Evolutionary conservation across 2,329 filamentous ascomycete genomes (phyloP), one percentile per base, ranked within the genome.

Genomic region (Verticillium longisporum): DNA sequence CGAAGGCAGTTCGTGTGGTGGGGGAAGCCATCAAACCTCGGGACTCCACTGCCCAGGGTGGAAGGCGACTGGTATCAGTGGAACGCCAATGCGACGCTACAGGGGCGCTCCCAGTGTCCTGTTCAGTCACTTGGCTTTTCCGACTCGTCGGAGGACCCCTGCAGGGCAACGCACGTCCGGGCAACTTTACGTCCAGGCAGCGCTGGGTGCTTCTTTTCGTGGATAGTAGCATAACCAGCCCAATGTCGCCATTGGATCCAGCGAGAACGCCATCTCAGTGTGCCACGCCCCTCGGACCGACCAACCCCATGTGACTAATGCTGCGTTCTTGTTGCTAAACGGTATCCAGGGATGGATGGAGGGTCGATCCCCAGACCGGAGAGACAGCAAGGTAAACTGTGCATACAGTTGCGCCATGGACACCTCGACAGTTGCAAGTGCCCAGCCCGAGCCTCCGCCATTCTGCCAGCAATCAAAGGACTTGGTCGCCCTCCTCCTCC

Each of bases 231-330:
- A 50, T 50, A 50, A 26, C 26, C 34, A 50, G 4, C n/a, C 7
- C 21, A 41, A 58, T 58, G 56, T 58, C 56, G 56, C 56, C 37
- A 58, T 58, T 41, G 37, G 38, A 15, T 32, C 56, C 45, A 58
- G 45, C 14, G 14, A 57, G 14, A 18, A 58, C 56, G 56, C 56
- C 37, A 58, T 58, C 38, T 18, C 31, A 41, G 34, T 26, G 15
- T n/a, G 13, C 32, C 26, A 31, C 56, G 13, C 56, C 56, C 56
- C 38, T 36, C 31, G 18, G 21, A 15, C 56, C 11, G 33, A 50
- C 26, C 6, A 58, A 15, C 37, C 36, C 37, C 45, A 50, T 50
- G 45, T 50, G 45, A 50, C 45, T 50, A 50, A 26, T 50, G 45
- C 45, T 18, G n/a, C 15, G 26, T 41, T 6, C 6, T n/a, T 41